Base-by-base conservation (phyloP, 495 filamentous ascomycete genomes). In the Pseudotulostoma volvatum region DNA sequence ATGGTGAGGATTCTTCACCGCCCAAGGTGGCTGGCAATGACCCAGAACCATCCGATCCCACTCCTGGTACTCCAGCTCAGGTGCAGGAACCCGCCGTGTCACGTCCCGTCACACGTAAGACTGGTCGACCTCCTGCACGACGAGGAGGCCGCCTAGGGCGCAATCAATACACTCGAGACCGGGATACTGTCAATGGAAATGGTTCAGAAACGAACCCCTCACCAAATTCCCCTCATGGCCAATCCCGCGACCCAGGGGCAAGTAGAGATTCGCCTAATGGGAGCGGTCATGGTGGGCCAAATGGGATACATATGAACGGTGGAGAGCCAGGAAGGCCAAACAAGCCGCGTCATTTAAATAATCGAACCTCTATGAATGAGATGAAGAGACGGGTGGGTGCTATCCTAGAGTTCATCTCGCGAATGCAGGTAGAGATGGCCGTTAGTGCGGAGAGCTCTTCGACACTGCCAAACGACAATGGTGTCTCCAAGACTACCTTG, bases 381-480 rank as follows among this genome's bases (percentile, higher is more conserved):
- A 90, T 95, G 81, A 85, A 84, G 58, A 72, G 81, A 42, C 74
- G 82, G 5, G 86, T 86, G 2, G 74, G 77, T 1, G 77, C 68
- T 9, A 88, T 97, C 39, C 64, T 92, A 11, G 85, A 93, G 31
- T 95, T 82, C 55, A 94, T 97, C 47, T 77, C 81, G 5, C 74
- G 82, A 33, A 88, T 84, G 45, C 88, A 95, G 49, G 67, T 93
- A 9, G 90, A 97, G 52, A 73, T 94, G 63, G 87, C 84, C 0
- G 74, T 53, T 2, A 51, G 57, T 23, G 54, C 57, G 15, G 57
- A 67, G 34, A 61, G 56, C 37, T 56, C 54, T 1, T 52, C 49
- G 18, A 60, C 63, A 2, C 40, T 34, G 17, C 60, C 56, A 9
- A 56, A 60, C 3, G 41, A 54, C 31, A 60, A 57, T 36, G 53